phyloP scores from a whole-genome alignment of 2,329 filamentous ascomycete genomes.

The Exutisphaerella laricina region DNA sequence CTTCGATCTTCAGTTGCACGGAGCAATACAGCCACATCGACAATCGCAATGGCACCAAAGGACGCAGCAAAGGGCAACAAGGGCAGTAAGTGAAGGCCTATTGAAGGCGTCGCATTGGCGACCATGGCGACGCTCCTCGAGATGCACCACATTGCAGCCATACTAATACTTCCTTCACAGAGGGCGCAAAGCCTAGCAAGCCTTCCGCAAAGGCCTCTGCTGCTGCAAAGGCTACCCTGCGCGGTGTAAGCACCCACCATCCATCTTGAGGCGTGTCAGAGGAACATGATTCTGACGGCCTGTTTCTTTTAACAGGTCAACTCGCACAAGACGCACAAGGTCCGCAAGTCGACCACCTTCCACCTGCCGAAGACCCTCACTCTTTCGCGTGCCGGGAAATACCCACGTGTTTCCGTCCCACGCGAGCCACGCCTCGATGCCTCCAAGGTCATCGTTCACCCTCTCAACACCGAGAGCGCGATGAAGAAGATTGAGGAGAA shows the following conservation, averaged over 20 bases:
- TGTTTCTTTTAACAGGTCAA: constrained; percentile 53
- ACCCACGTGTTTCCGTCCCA: constrained; percentile 91
- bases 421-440: constrained; percentile 88
- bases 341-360: constrained; percentile 90
- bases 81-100: constrained; percentile 15
- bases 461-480: constrained; percentile 98
- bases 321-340: constrained; percentile 86
- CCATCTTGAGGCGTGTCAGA: constrained; percentile 45
- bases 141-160: constrained; percentile 6
- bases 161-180: constrained; percentile 33
- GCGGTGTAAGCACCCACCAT: constrained; percentile 67
- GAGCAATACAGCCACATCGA: constrained; percentile 14
- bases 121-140: constrained; percentile 3
- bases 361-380: constrained; percentile 95
- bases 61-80: constrained; percentile 20
- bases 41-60: constrained; percentile 31
- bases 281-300: constrained; percentile 47
- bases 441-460: constrained; percentile 96
- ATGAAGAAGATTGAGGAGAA: constrained; percentile 99
- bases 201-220: constrained; percentile 70
- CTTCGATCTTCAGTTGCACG: constrained; percentile 18
- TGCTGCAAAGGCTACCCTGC: constrained; percentile 93
- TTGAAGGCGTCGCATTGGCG: constrained; percentile 2
- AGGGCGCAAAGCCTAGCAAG: constrained; percentile 51
- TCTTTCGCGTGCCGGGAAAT: constrained; percentile 87